These are phyloP conservation scores for Coemansia sp. DNA, from an alignment of 192 early-diverging fungal genomes.

Conservation along the genomic window DNA sequence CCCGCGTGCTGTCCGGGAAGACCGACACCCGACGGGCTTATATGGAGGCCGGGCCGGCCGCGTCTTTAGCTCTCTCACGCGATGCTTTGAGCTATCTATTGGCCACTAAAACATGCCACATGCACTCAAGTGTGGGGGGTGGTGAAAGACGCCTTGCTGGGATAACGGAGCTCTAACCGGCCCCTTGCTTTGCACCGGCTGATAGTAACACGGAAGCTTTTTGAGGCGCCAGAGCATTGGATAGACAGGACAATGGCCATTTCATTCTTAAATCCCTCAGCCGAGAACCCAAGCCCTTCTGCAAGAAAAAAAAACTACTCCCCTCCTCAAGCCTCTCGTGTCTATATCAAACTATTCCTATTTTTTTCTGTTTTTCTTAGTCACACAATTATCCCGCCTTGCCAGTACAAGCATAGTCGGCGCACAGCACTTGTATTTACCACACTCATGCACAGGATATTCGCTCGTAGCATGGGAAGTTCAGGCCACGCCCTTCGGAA, in stretches of 20 bases:
- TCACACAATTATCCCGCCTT: not conserved
- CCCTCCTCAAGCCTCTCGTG: not conserved
- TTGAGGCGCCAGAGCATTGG: not conserved
- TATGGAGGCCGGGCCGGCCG: not conserved
- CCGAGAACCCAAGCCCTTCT: not conserved
- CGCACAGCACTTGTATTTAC: not conserved
- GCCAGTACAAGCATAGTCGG: not conserved
- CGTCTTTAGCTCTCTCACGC: not conserved
- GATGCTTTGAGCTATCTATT: not conserved
- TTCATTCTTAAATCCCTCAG: not conserved
- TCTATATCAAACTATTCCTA: not conserved
- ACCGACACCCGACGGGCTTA: not conserved
- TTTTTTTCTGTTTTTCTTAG: not conserved
- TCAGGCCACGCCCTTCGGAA: conserved; percentile 26
- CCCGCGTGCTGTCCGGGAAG: not conserved
- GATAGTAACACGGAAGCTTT: not conserved
- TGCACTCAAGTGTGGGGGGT: not conserved
- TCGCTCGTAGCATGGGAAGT: conserved; percentile 42
- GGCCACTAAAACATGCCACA: not conserved
- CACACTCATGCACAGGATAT: conserved; percentile 19
- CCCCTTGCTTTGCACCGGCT: not conserved
- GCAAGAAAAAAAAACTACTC: conserved; percentile 6
- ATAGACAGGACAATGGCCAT: not conserved
- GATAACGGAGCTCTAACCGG: conserved; percentile 5
- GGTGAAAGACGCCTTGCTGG: not conserved